Evolutionary conservation across 179 eudicot genomes (phyloP), one percentile per base, ranked within the genome.

Genomic region (Corrigiola litoralis): DNA sequence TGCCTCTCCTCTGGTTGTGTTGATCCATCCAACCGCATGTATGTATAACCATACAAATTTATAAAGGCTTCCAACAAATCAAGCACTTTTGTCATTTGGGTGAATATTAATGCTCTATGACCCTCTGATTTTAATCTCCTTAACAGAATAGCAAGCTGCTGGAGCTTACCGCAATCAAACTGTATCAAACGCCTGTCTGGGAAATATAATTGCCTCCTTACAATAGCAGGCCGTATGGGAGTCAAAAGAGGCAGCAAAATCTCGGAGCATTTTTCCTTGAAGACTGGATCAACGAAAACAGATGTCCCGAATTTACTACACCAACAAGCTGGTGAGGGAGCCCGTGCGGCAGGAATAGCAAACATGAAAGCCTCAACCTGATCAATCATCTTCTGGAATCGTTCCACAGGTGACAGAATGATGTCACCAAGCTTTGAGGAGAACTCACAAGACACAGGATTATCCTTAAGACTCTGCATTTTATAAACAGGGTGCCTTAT

Each of bases 11-110:
- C 99, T 6, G 99, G 99, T 72, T 70, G 99, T 69, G 99, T 95
- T 36, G 99, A 95, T 65, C 99, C 99, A 77, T 95, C 99, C 70
- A 95, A 79, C 32, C 99, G 97, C 99, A 95, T 84, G 80, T 91
- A 95, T 33, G 97, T 95, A 69, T 95, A 95, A 45, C 99, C 99
- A 72, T 95, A 95, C 74, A 95, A 67, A 69, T 81, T 95, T 57
- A 95, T 95, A 66, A 95, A 95, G 21, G 95, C 95, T 83, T 95
- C 99, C 80, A 95, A 77, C 50, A 95, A 62, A 75, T 95, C 99
- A 77, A 95, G 96, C 99, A 95, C 88, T 78, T 95, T 95, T 63
- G 99, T 95, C 99, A 95, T 95, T 71, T 95, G 99, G 67, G 99
- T 95, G 75, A 95, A 95, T 63, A 95, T 91, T 56, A 95, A 72